These are phyloP conservation scores for Castanea sativa DNA, from an alignment of 306 rosid species.

Conservation along the genomic window DNA sequence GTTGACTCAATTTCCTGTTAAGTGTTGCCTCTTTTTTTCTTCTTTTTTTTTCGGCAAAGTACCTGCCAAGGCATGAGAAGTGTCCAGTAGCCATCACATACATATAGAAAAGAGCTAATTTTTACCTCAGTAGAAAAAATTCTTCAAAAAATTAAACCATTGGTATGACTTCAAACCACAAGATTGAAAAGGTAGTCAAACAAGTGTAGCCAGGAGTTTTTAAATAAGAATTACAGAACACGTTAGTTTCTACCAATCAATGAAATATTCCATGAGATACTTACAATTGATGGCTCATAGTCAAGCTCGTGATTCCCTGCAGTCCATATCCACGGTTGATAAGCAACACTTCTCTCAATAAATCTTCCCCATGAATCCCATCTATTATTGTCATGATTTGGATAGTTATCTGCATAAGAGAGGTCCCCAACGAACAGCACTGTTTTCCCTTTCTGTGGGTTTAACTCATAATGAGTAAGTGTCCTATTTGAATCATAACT, in stretches of 20 bases:
- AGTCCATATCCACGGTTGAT: constrained; percentile 99
- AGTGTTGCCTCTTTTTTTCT: neutral
- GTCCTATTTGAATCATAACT: constrained; percentile 74
- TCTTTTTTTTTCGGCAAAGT: too few species aligned
- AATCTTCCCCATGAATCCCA: constrained; percentile 97
- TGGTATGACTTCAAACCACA: neutral
- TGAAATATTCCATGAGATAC: constrained; percentile 1
- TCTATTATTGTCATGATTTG: constrained; percentile 63
- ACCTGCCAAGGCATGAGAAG: neutral
- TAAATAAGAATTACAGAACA: neutral
- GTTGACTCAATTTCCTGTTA: neutral
- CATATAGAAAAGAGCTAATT: neutral
- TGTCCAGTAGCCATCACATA: neutral
- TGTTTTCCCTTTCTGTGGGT: constrained; percentile 59
- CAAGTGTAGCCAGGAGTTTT: neutral
- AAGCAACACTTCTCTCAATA: constrained; percentile 75
- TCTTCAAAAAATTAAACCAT: neutral
- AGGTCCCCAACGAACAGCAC: constrained; percentile 80
- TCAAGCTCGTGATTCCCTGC: constrained; percentile 89
- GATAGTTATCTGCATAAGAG: constrained; percentile 72
- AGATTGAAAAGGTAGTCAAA: neutral
- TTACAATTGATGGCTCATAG: constrained; percentile 71
- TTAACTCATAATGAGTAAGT: constrained; percentile 69
- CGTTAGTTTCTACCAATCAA: neutral
- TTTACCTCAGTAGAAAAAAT: neutral